A percentile compares a stretch with the other conserved stretches of the same genome.
Conservation (phyloP, 2,329 filamentous ascomycete species). For the Ophiosphaerella korrae region DNA sequence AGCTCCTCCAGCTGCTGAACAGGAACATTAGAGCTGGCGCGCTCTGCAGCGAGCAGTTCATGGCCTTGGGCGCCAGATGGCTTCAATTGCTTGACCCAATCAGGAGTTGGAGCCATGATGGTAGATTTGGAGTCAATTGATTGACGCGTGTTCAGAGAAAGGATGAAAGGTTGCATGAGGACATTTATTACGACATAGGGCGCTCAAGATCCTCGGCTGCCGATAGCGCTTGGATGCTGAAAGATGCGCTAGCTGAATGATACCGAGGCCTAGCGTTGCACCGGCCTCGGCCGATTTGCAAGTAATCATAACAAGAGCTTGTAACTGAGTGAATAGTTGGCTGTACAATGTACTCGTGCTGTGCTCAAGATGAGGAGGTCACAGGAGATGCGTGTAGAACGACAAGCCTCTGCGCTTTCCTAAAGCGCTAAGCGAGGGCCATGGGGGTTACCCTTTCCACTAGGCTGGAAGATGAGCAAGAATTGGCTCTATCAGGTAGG, state of each 20-base stretch:
- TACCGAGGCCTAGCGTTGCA: constrained; percentile 24
- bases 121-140: constrained; percentile 7
- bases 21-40: constrained; percentile 68
- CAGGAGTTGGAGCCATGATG: constrained; percentile 53
- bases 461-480: too few species aligned
- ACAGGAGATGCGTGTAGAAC: constrained; percentile 19
- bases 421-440: background rate
- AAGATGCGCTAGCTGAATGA: constrained; percentile 23
- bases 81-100: constrained; percentile 71
- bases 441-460: background rate
- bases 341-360: background rate
- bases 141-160: constrained; percentile 11
- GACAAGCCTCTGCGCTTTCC: background rate
- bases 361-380: constrained; percentile 10
- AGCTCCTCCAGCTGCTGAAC: constrained; percentile 71
- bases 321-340: background rate
- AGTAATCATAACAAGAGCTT: too few species aligned
- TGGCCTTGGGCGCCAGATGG: constrained; percentile 70
- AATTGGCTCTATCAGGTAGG: too few species aligned
- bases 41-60: constrained; percentile 71
- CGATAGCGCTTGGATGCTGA: constrained; percentile 12
- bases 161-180: constrained; percentile 5
- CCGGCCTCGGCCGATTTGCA: too few species aligned
- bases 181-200: constrained; percentile 10
- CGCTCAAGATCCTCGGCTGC: constrained; percentile 25